A percentile compares a stretch with the other conserved stretches of the same genome.
Conservation (phyloP, 2,329 filamentous ascomycete species). For the Atkinsonella texensis region DNA sequence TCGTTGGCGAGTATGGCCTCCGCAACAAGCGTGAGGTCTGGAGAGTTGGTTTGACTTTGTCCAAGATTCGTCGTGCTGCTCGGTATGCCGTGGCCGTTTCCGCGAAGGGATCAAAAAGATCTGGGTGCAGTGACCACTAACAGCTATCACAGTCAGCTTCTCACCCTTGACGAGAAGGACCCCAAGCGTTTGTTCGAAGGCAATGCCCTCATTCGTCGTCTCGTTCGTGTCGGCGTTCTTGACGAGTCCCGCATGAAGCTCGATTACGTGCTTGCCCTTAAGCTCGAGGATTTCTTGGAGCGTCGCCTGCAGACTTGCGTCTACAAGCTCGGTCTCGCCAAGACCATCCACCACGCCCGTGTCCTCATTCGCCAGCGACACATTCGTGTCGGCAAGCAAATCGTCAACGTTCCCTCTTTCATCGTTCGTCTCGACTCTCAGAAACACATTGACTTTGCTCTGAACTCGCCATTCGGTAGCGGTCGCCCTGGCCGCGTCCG, state of each 20-base stretch:
- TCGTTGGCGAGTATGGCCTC: constrained; percentile 98
- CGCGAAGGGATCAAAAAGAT: neutral
- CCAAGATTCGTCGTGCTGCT: constrained; percentile 99
- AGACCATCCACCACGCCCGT: constrained; percentile 99
- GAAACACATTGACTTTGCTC: constrained; percentile 99
- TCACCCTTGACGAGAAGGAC: constrained; percentile 99
- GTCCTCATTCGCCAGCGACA: constrained; percentile 99
- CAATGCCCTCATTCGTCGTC: constrained; percentile 99
- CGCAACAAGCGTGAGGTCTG: constrained; percentile 99
- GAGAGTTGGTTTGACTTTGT: constrained; percentile 98
- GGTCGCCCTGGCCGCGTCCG: constrained; percentile 94
- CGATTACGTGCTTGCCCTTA: constrained; percentile 99
- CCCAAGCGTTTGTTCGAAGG: constrained; percentile 99
- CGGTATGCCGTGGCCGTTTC: constrained; percentile 47
- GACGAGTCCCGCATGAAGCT: constrained; percentile 99
- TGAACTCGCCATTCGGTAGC: constrained; percentile 95
- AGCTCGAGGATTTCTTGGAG: constrained; percentile 99
- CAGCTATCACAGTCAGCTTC: constrained; percentile 65
- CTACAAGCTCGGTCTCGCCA: constrained; percentile 99
- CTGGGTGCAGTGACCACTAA: constrained; percentile 13
- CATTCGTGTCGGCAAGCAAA: constrained; percentile 99
- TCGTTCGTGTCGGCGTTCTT: constrained; percentile 98
- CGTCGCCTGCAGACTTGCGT: constrained; percentile 98
- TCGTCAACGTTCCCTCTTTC: constrained; percentile 99
- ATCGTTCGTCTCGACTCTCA: constrained; percentile 99